Base-by-base conservation (phyloP, 805 yeast genomes). In the Spathaspora girioi region DNA sequence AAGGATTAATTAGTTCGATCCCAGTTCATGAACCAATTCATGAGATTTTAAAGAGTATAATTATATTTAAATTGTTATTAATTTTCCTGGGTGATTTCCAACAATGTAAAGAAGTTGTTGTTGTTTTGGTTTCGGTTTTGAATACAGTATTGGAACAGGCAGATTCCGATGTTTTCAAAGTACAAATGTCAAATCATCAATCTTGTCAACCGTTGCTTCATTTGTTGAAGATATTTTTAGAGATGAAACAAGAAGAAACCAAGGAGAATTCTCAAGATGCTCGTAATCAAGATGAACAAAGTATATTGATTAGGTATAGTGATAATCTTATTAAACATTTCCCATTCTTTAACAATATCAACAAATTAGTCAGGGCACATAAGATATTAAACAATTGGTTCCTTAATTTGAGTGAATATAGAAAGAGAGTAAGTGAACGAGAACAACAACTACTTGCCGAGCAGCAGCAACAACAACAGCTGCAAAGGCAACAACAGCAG, bases 141-240 rank as follows among this genome's bases (percentile, higher is more conserved):
- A 50, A 54, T 43, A 11, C 44, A 6, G n/a, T 23, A n/a, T 29
- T 48, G 11, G 50, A 54, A 27, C 26, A 18, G 17, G 43, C 31
- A 6, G 49, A 49, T 44, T 49, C 56, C 1, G 53, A 52, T 38
- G 29, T 55, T 4, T 52, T 59, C 15, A 62, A 65, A 50, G 50
- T 60, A 7, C 62, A 65, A 47, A 54, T 68, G 15, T 62, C 69
- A 26, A 69, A 69, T 49, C 66, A 63, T 55, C 71, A 69, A 48
- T 47, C 68, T 17, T 55, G 66, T 17, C 69, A 67, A n/a, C 70
- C 66, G 27, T 55, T 69, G 15, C 55, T 69, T 19, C 72, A 68
- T 42, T 50, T 69, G 9, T 50, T 69, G 20, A 68, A 65, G 50
- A 53, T 67, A n/a, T 51, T 60, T 31, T 55, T 66, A 17, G 69